These are phyloP conservation scores for Clarkia xantiana DNA, from an alignment of 345 rosid species.

Conservation along the genomic window DNA sequence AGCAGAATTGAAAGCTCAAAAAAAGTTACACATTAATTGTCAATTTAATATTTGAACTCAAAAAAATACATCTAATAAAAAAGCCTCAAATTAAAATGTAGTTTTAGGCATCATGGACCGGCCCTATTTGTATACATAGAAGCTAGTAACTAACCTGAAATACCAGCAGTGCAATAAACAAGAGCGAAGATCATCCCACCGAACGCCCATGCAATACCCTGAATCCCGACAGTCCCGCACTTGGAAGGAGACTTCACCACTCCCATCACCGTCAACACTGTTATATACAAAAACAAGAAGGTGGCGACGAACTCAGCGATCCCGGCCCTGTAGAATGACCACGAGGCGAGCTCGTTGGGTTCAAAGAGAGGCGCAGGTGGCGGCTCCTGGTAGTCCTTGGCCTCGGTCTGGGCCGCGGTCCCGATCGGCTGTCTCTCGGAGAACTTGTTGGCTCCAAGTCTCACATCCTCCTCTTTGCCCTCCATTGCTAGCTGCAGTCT, in stretches of 20 bases:
- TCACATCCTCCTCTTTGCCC: slow-evolving; percentile 20
- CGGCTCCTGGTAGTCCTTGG: slow-evolving; percentile 19
- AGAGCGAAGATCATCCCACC: slow-evolving; percentile 24
- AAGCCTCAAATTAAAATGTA: no score
- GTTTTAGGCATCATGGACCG: no score
- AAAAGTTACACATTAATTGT: no score
- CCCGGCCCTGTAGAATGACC: slow-evolving; percentile 19
- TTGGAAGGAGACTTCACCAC: slow-evolving; percentile 11
- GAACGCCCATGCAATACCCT: slow-evolving; percentile 23
- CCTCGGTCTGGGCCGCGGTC: slow-evolving; percentile 16
- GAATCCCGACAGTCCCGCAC: slow-evolving; percentile 18
- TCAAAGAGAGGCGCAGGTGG: slow-evolving; percentile 16
- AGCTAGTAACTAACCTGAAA: slow-evolving; percentile 13
- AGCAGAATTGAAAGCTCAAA: no score
- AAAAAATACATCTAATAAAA: no score
- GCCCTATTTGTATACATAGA: no score
- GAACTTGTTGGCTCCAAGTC: slow-evolving; percentile 21
- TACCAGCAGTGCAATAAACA: slow-evolving; percentile 21
- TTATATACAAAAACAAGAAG: slow-evolving; percentile 11
- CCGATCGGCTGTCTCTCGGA: slow-evolving; percentile 22
- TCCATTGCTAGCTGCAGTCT: slow-evolving; percentile 10
- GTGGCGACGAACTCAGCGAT: slow-evolving; percentile 20
- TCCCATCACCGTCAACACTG: slow-evolving; percentile 22
- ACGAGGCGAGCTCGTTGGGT: slow-evolving; percentile 13
- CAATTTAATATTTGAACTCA: no score